Conservation (phyloP, 1,139 yeast genomes). For the Williopsis jadinii region DNA sequence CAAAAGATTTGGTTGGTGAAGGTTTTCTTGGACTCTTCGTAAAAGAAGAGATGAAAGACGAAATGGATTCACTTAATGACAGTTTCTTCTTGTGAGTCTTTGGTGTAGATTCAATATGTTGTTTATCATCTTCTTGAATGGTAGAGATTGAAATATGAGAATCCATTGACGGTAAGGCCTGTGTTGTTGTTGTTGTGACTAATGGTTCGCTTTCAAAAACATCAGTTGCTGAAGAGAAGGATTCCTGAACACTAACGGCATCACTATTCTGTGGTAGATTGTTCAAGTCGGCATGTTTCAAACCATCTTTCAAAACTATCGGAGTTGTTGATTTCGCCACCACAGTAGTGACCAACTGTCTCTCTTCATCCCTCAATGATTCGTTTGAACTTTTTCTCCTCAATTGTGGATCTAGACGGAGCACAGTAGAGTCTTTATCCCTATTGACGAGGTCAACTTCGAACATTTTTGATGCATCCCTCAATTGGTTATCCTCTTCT, state of each 20-base stretch:
- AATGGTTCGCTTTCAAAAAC: conserved; percentile 24
- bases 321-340: conserved; percentile 14
- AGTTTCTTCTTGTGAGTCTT: conserved; percentile 14
- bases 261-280: conserved; percentile 10
- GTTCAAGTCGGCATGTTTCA: conserved; percentile 6
- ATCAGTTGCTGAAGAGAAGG: conserved; percentile 19
- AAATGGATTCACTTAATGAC: conserved; percentile 17
- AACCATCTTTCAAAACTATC: conserved; percentile 10
- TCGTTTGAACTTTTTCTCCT: conserved; percentile 17
- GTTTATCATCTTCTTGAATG: conserved; percentile 23
- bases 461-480: conserved; percentile 25
- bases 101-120: conserved; percentile 10
- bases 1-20: not conserved
- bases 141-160: conserved; percentile 28
- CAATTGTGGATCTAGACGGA: conserved; percentile 19
- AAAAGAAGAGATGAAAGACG: conserved; percentile 12
- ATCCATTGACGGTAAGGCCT: conserved; percentile 19
- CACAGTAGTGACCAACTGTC: conserved; percentile 20
- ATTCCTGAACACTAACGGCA: conserved; percentile 11
- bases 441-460: conserved; percentile 29
- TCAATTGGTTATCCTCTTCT: conserved; percentile 20
- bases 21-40: conserved; percentile 4
- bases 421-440: conserved; percentile 11
- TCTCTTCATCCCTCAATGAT: conserved; percentile 25
- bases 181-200: conserved; percentile 11